Base-by-base conservation (phyloP, 2,329 filamentous ascomycete species). In the Neonectria punicea region DNA sequence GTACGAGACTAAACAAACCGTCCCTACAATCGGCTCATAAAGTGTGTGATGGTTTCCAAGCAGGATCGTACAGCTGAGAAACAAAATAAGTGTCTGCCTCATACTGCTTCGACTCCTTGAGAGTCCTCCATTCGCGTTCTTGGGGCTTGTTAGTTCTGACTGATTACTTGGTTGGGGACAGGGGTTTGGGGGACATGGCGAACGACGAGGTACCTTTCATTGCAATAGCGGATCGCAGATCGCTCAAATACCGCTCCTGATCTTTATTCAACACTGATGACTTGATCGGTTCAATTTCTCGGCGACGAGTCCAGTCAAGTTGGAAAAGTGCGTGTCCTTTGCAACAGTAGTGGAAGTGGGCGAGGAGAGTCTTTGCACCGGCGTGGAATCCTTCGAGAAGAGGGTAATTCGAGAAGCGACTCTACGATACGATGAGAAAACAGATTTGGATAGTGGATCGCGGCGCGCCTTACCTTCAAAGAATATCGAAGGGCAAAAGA, bases 301-400 rank as follows among this genome's bases (percentile, higher is more conserved):
- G 39, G 9, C 39, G 39, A 20, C n/a, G n/a, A n/a, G 22, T 5
- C 46, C 46, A 28, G 7, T 49, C 8, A 20, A 32, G 16, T 22
- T 54, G 30, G 13, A 61, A 60, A 9, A 50, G 58, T 5, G n/a
- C 18, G 1, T 54, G 18, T 18, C 46, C 46, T 30, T 53, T 61
- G 50, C 43, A 47, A 28, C 20, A 54, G 20, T 61, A 49, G 6
- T 46, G 41, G 43, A 54, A 61, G 30, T 61, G 51, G 0, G 41
- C 44, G 5, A 61, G 58, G 20, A 61, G 11, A 0, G 41, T 41
- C 4, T 34, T 47, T 13, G 43, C 41, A 5, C 58, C 58, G 14
- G 28, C 22, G 3, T 55, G 50, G 10, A 54, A 53, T 2, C 18
- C 28, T 4, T 25, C 1, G 1, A 61, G 34, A 11, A 53, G 32